Conservation (phyloP, 2,329 filamentous ascomycete species). For the Pseudogymnoascus sp. region DNA sequence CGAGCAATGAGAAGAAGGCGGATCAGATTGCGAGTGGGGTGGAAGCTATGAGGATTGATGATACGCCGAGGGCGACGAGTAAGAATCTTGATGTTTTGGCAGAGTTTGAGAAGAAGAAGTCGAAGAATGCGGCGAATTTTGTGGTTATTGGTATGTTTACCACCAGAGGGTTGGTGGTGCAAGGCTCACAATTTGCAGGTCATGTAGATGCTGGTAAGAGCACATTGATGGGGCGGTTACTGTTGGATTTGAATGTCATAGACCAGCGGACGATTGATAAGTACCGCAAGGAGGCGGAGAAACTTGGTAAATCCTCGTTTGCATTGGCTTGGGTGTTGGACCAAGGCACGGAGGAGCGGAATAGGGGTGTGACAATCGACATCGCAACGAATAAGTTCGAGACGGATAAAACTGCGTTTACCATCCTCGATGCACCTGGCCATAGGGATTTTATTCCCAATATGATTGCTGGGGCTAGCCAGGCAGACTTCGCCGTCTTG, state of each 20-base stretch:
- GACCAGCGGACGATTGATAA: slow-evolving; percentile 84
- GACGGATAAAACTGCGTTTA: slow-evolving; percentile 79
- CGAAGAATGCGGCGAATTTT: slow-evolving; percentile 80
- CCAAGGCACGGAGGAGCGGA: slow-evolving; percentile 80
- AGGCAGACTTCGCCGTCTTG: slow-evolving; percentile 90
- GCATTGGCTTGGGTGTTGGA: slow-evolving; percentile 96
- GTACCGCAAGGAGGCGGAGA: slow-evolving; percentile 80
- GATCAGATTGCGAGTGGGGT: slow-evolving; percentile 40
- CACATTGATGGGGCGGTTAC: slow-evolving; percentile 90
- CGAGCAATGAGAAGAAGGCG: slow-evolving; percentile 34
- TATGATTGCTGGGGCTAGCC: slow-evolving; percentile 95
- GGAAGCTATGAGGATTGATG: slow-evolving; percentile 41
- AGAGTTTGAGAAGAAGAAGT: slow-evolving; percentile 67
- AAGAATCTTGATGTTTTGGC: slow-evolving; percentile 81
- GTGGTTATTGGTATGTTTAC: slow-evolving; percentile 74
- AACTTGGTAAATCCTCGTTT: slow-evolving; percentile 90
- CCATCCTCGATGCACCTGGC: slow-evolving; percentile 89
- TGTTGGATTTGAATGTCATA: slow-evolving; percentile 82
- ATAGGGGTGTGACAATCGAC: slow-evolving; percentile 89
- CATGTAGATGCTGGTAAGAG: slow-evolving; percentile 98
- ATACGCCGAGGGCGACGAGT: slow-evolving; percentile 52
- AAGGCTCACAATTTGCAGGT: slow-evolving; percentile 43
- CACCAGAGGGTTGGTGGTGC: neutral
- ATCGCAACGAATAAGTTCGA: slow-evolving; percentile 94
- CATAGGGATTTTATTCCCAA: slow-evolving; percentile 96